Evolutionary conservation across 371 early-diverging fungal species (phyloP), one percentile per base, ranked within the genome.

Genomic region (Mortierella sp.): DNA sequence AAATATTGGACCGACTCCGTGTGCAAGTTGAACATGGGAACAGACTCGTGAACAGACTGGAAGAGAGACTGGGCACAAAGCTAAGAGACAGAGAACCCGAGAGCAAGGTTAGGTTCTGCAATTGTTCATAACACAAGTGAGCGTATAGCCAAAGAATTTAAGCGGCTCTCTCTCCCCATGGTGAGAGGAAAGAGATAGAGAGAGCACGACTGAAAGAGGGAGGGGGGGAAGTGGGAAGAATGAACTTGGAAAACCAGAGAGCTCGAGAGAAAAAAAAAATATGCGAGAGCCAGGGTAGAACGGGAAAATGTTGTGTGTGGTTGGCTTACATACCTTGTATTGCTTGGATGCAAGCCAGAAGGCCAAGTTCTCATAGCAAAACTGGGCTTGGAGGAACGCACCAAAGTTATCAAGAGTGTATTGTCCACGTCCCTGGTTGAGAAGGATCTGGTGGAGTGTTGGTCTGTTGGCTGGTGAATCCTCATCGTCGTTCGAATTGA

Each of bases 121-220:
- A n/a, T n/a, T n/a, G n/a, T n/a, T n/a, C n/a, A n/a, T n/a, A n/a
- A n/a, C n/a, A n/a, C n/a, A n/a, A n/a, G n/a, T n/a, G n/a, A n/a
- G n/a, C n/a, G n/a, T n/a, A n/a, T n/a, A n/a, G n/a, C n/a, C n/a
- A n/a, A n/a, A 72, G 65, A 72, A 72, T 39, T 71, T 67, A 22
- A n/a, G n/a, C n/a, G n/a, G n/a, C n/a, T n/a, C n/a, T n/a, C n/a
- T n/a, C n/a, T n/a, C n/a, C n/a, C n/a, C n/a, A n/a, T n/a, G n/a
- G n/a, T n/a, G n/a, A n/a, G n/a, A n/a, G n/a, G n/a, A n/a, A n/a
- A n/a, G n/a, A n/a, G n/a, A n/a, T n/a, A n/a, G n/a, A n/a, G n/a
- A n/a, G n/a, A n/a, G n/a, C n/a, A n/a, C n/a, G 68, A 63, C 24
- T 71, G 68, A 14, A 79, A 69, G 31, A 72, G 73, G 25, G 73